Conservation (phyloP, 495 filamentous ascomycete species). For the Trichoderma erinaceum region DNA sequence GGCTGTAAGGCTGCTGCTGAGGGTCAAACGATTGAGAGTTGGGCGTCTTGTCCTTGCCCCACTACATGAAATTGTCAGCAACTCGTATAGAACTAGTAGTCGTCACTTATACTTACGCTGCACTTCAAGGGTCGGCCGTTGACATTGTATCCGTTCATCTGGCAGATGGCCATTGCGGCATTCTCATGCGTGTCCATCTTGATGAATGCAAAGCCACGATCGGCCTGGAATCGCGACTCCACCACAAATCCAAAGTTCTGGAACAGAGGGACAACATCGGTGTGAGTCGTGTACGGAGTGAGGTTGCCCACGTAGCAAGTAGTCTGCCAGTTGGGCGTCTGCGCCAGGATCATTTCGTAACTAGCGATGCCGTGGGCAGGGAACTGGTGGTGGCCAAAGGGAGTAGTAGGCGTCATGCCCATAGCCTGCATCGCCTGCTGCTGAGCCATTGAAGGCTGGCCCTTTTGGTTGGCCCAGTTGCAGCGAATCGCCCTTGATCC, state of each 20-base stretch:
- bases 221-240: constrained; percentile 95
- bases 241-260: constrained; percentile 97
- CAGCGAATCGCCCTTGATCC: constrained; percentile 97
- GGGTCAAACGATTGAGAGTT: constrained; percentile 79
- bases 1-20: constrained; percentile 66
- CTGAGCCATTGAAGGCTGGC: constrained; percentile 95
- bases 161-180: constrained; percentile 96
- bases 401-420: constrained; percentile 97
- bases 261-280: constrained; percentile 92
- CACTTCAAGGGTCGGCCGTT: constrained; percentile 97
- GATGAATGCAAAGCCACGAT: constrained; percentile 96
- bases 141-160: constrained; percentile 93
- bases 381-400: constrained; percentile 96
- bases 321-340: constrained; percentile 98
- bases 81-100: not conserved
- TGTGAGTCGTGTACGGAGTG: constrained; percentile 95
- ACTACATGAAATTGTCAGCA: constrained; percentile 46
- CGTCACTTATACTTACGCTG: constrained; percentile 61
- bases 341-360: constrained; percentile 94
- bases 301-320: constrained; percentile 98
- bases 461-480: constrained; percentile 99
- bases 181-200: constrained; percentile 99
- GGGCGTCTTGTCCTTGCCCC: constrained; percentile 97
- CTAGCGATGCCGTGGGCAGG: constrained; percentile 94
- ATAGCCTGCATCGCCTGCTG: constrained; percentile 95